Base-by-base conservation (phyloP, 345 rosid genomes). In the Cardamine resedifolia region DNA sequence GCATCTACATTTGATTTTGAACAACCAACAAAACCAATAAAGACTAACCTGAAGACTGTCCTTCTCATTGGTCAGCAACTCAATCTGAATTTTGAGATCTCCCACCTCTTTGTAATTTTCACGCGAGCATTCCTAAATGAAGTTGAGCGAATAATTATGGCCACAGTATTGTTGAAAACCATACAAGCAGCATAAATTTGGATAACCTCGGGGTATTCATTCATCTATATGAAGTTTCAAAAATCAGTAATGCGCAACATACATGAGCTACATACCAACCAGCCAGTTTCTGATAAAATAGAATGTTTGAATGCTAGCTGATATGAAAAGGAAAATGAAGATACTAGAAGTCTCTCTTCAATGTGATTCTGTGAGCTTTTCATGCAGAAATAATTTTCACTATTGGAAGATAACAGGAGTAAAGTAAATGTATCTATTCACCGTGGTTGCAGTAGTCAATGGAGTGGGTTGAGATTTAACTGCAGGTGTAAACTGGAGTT, bases 401-500 rank as follows among this genome's bases (percentile, higher is more conserved):
- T 51, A 19, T 19, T 12, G 34, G 63, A 31, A 75, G 30, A 53
- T 30, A 43, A 49, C 7, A 70, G 14, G 68, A 66, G 34, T 60
- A 20, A 69, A 57, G 50, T 10, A 68, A 30, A 38, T 63, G 61
- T 34, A 64, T 60, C 48, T 49, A 85, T 97, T 88, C 71, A 93
- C 98, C 10, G 82, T 86, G 72, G 87, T 77, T 51, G 21, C 68
- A 18, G 72, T 82, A 77, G 62, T 75, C 59, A 79, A 66, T 21
- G 90, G 89, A 73, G 83, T 81, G 56, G 84, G 81, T 76, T 87
- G 93, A 73, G 82, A 75, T 83, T 87, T 86, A 80, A 84, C 78
- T 4, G 89, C 85, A 28, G 97, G 94, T 77, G 97, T 90, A 78
- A 77, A 80, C 68, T 80, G 90, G 73, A 95, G 79, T 43, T 82